phyloP scores from a whole-genome alignment of 225 moss, liverwort and hornwort genomes.

The Straminergon stramineum region DNA sequence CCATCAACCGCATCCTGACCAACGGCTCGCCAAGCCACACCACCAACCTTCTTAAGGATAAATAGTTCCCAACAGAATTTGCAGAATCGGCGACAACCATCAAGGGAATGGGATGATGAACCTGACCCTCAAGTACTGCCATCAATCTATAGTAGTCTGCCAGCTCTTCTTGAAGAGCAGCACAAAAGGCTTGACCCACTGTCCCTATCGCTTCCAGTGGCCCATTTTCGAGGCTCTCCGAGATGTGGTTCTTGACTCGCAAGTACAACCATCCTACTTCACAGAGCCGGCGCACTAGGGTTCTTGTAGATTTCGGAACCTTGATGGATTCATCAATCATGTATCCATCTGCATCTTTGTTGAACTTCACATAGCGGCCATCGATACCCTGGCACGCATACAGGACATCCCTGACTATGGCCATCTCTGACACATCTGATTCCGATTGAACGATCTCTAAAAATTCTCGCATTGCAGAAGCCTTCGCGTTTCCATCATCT shows the following conservation, averaged over 20 bases:
- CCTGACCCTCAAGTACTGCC: conserved; percentile 97
- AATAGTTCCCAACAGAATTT: conserved; percentile 67
- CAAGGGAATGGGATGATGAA: conserved; percentile 82
- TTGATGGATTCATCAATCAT: conserved; percentile 69
- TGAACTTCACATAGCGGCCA: conserved; percentile 89
- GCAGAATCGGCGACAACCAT: conserved; percentile 52
- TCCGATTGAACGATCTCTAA: conserved; percentile 74
- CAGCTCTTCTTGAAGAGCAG: conserved; percentile 94
- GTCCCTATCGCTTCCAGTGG: conserved; percentile 93
- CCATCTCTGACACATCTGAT: conserved; percentile 81
- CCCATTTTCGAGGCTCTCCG: conserved; percentile 92
- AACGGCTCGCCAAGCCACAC: conserved; percentile 98
- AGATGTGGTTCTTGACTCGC: conserved; percentile 87
- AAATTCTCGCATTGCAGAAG: conserved; percentile 78
- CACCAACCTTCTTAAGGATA: conserved; percentile 77
- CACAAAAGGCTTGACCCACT: conserved; percentile 98
- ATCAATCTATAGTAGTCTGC: conserved; percentile 96
- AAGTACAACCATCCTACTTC: conserved; percentile 98
- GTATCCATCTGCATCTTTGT: conserved; percentile 91
- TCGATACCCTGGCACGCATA: conserved; percentile 95
- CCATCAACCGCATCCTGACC: conserved; percentile 96
- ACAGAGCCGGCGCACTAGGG: conserved; percentile 81
- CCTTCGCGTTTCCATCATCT: conserved; percentile 68
- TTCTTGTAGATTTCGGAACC: conserved; percentile 71
- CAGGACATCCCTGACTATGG: conserved; percentile 86